Conservation (phyloP, 495 filamentous ascomycete species). For the Annulohypoxylon bovei region DNA sequence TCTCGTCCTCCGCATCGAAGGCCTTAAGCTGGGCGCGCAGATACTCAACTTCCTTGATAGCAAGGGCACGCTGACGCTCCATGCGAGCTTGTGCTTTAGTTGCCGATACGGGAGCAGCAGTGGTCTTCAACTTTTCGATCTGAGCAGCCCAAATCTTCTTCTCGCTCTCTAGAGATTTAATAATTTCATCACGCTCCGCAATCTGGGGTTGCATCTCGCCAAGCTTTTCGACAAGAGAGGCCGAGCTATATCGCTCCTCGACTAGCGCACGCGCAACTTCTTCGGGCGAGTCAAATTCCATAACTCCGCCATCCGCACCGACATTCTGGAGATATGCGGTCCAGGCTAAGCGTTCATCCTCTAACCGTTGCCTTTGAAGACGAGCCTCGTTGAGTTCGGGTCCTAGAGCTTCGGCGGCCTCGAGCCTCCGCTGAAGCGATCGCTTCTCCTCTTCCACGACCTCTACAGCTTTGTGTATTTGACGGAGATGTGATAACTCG, state of each 20-base stretch:
- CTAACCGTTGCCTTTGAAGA: constrained; percentile 83
- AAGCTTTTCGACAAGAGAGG: constrained; percentile 77
- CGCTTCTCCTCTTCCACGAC: constrained; percentile 97
- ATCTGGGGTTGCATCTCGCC: constrained; percentile 83
- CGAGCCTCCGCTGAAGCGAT: constrained; percentile 78
- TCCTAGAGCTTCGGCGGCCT: constrained; percentile 77
- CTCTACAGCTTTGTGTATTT: constrained; percentile 83
- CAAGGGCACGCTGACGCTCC: constrained; percentile 85
- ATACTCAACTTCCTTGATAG: constrained; percentile 91
- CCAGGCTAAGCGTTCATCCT: constrained; percentile 90
- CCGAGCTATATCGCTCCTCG: constrained; percentile 81
- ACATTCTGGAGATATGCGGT: constrained; percentile 82
- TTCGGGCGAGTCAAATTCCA: constrained; percentile 88
- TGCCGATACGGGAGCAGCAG: constrained; percentile 59
- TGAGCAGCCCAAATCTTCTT: constrained; percentile 68
- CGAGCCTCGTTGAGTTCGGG: constrained; percentile 79
- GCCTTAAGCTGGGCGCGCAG: constrained; percentile 91
- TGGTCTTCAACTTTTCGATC: constrained; percentile 72
- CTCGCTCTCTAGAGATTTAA: constrained; percentile 76
- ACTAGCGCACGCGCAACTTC: constrained; percentile 84
- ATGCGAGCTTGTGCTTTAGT: constrained; percentile 71
- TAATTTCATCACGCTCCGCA: constrained; percentile 78
- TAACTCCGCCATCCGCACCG: constrained; percentile 59
- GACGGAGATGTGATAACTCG: constrained; percentile 82
- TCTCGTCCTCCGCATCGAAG: constrained; percentile 88